Percentiles rank a stretch among this genome's conserved stretches.
Conservation (phyloP, 768 basidiomycete genomes). For the Tulasnella sp. region DNA sequence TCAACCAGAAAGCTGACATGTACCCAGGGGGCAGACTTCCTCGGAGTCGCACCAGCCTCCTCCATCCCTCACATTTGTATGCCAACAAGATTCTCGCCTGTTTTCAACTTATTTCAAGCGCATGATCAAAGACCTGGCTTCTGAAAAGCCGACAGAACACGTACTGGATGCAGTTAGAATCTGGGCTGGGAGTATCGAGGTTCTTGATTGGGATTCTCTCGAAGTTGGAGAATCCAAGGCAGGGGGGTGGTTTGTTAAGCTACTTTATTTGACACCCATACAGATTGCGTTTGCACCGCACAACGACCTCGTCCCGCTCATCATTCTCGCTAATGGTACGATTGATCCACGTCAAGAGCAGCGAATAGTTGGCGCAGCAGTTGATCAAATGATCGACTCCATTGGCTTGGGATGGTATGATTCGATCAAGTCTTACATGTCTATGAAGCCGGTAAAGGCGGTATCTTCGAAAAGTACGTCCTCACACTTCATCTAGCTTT, state of each 20-base stretch:
- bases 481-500: background rate
- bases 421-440: constrained; percentile 47
- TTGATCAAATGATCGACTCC: constrained; percentile 42
- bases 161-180: background rate
- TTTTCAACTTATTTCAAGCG: constrained; percentile 32
- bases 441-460: constrained; percentile 49
- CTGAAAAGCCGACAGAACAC: constrained; percentile 39
- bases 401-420: constrained; percentile 55
- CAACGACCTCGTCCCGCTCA: constrained; percentile 46
- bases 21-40: constrained; percentile 1
- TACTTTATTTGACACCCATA: constrained; percentile 51
- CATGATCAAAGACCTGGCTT: constrained; percentile 39
- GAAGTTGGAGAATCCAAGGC: constrained; percentile 26
- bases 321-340: constrained; percentile 47
- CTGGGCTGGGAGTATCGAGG: constrained; percentile 18
- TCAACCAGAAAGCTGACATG: background rate
- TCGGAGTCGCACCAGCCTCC: background rate
- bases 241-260: constrained; percentile 50
- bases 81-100: background rate
- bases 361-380: constrained; percentile 44
- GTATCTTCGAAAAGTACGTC: constrained; percentile 48
- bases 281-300: constrained; percentile 47
- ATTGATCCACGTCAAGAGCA: constrained; percentile 38
- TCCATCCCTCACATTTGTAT: constrained; percentile 7
- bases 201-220: constrained; percentile 7